Evolutionary conservation across 192 early-diverging fungal genomes (phyloP).

Genomic region (Coemansia sp.): DNA sequence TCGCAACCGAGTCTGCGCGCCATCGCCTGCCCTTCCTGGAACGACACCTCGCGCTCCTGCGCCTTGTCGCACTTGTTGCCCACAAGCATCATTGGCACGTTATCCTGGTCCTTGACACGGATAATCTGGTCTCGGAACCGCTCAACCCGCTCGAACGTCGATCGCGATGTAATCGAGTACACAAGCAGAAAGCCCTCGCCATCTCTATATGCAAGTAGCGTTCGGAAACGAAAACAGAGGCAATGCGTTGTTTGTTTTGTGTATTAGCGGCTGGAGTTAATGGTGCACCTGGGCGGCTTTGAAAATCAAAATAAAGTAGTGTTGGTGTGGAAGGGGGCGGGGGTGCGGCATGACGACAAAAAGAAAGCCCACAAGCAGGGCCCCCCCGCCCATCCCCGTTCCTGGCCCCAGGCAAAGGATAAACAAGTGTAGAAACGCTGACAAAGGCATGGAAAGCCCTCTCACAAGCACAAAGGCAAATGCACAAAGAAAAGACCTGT

Average conservation of each 20-base stretch:
- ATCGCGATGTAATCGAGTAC: constrained; percentile 86
- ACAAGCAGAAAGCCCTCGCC: constrained; percentile 92
- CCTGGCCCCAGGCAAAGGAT: not conserved
- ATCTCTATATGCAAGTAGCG: constrained; percentile 47
- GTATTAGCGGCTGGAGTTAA: not conserved
- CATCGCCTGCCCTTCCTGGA: constrained; percentile 80
- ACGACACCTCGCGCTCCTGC: constrained; percentile 81
- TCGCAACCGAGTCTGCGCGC: constrained; percentile 74
- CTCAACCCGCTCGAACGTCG: constrained; percentile 87
- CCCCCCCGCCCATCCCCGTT: not conserved
- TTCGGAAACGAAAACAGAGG: not conserved
- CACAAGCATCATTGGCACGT: constrained; percentile 88
- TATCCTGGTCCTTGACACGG: constrained; percentile 89
- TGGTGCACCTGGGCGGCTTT: not conserved
- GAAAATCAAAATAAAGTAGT: constrained; percentile 7
- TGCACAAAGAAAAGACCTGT: constrained; percentile 4
- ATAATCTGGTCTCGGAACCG: constrained; percentile 85
- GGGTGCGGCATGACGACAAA: not conserved
- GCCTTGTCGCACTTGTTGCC: constrained; percentile 93
- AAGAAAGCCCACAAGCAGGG: too few species aligned
- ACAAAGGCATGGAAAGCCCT: not conserved
- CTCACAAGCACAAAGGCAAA: constrained; percentile 1
- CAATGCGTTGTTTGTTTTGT: not conserved
- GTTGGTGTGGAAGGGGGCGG: not conserved
- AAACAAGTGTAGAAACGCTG: not conserved